Evolutionary conservation across 768 basidiomycete species (phyloP).

Genomic region (Podaxis sp.): DNA sequence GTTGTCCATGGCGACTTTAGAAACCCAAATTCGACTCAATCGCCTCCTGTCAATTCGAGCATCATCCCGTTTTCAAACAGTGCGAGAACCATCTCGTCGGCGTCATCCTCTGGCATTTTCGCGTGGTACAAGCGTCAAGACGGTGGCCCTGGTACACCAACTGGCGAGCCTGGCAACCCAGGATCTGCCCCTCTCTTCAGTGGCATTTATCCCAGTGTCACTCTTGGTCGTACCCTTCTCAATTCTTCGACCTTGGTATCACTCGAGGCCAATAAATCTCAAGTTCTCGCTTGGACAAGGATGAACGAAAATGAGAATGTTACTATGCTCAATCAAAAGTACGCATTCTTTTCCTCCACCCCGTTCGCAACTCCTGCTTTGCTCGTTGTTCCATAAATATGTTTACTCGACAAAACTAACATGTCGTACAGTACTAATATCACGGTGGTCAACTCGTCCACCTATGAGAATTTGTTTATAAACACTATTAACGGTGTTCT

Average conservation of each 20-base stretch:
- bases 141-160: slow-evolving; percentile 8
- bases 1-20: slow-evolving; percentile 48
- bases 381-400: neutral
- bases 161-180: neutral
- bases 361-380: slow-evolving; percentile 7
- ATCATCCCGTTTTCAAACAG: neutral
- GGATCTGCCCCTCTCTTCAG: slow-evolving; percentile 24
- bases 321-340: slow-evolving; percentile 47
- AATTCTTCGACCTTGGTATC: slow-evolving; percentile 40
- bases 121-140: slow-evolving; percentile 13
- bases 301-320: slow-evolving; percentile 21
- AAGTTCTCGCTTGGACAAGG: slow-evolving; percentile 42
- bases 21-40: slow-evolving; percentile 4
- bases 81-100: neutral
- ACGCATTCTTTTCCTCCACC: slow-evolving; percentile 12
- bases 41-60: neutral
- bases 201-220: slow-evolving; percentile 49
- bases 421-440: slow-evolving; percentile 18
- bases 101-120: slow-evolving; percentile 8
- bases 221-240: slow-evolving; percentile 62
- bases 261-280: slow-evolving; percentile 54
- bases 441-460: slow-evolving; percentile 33
- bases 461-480: slow-evolving; percentile 36
- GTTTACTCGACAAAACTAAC: neutral
- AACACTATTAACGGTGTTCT: slow-evolving; percentile 49